Base-by-base conservation (phyloP, 2,329 filamentous ascomycete genomes). In the Phaeophleospora eucalypticola region DNA sequence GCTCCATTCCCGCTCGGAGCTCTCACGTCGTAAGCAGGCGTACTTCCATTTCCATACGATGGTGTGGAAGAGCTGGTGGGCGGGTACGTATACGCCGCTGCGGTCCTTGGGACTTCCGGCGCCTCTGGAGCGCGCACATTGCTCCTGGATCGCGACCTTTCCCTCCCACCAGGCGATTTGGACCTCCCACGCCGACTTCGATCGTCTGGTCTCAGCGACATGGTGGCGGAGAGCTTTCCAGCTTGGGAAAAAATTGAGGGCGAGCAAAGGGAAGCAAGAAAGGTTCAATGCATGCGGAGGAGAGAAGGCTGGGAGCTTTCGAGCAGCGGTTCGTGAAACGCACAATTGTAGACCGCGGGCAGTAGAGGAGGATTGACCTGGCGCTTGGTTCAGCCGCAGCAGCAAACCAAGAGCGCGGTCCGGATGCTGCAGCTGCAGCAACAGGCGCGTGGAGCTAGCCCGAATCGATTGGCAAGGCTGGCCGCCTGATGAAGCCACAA, bases 11-110 rank as follows among this genome's bases (percentile, higher is more conserved):
- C 40, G 19, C 37, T 43, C 37, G 70, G 68, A 55, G 71, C 59
- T 62, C 69, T 68, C 56, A 67, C 58, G 40, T 71, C 69, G 52
- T 70, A 70, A 44, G 65, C 60, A 44, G 66, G 63, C 53, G 59
- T 54, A 3, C 49, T 53, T 37, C 53, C 54, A 21, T 47, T 55
- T 16, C 41, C 41, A 29, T 51, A 49, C 16, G 51, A 37, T 12
- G 12, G 7, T 7, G 24, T 12, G 12, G 24, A 29, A 12, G 24
- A 12, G 12, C 24, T 29, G 29, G 49, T 42, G n/a, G 49, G 49
- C 19, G 51, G 50, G 42, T 63, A 59, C 12, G 48, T 52, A 52
- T 58, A 55, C 1, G 49, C 46, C 35, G 43, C 59, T n/a, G n/a
- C 6, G 49, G 43, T 41, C 36, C 41, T 47, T 21, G 60, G 55